A percentile compares a stretch with the other conserved stretches of the same genome.
Conservation (phyloP, 1,284 basidiomycete genomes). For the Binderoboletus segoi region DNA sequence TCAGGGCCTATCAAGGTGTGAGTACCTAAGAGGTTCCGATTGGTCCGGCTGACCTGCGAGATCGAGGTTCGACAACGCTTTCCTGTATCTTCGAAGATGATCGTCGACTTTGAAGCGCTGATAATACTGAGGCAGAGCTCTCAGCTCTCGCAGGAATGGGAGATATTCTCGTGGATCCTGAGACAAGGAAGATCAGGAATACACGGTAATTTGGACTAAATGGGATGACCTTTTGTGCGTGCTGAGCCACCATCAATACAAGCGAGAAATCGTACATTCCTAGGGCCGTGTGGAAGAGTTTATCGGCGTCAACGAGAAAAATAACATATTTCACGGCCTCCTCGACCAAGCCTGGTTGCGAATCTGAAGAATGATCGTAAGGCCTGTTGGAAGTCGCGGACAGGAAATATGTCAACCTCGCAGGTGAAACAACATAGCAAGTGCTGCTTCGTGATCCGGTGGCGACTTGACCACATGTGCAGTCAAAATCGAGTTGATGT, state of each 20-base stretch:
- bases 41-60: constrained; percentile 58
- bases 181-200: constrained; percentile 9
- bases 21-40: constrained; percentile 3
- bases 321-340: constrained; percentile 99
- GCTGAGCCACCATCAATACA: constrained; percentile 95
- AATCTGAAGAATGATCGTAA: constrained; percentile 46
- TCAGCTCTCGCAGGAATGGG: constrained; percentile 91
- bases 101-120: constrained; percentile 95
- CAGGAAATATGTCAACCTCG: constrained; percentile 53
- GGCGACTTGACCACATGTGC: constrained; percentile 92
- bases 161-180: constrained; percentile 98
- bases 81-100: constrained; percentile 77
- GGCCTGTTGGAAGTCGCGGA: neutral
- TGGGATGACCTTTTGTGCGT: constrained; percentile 83
- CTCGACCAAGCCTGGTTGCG: constrained; percentile 79
- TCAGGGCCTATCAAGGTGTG: constrained; percentile 46
- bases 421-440: constrained; percentile 77
- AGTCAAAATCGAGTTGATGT: constrained; percentile 90
- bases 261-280: constrained; percentile 99
- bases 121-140: constrained; percentile 78
- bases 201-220: neutral
- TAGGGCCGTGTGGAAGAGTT: constrained; percentile 90
- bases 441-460: constrained; percentile 87
- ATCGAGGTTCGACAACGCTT: constrained; percentile 77
- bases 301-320: constrained; percentile 94